Base-by-base conservation (phyloP, 257 asterid species). In the Perilla frutescens region DNA sequence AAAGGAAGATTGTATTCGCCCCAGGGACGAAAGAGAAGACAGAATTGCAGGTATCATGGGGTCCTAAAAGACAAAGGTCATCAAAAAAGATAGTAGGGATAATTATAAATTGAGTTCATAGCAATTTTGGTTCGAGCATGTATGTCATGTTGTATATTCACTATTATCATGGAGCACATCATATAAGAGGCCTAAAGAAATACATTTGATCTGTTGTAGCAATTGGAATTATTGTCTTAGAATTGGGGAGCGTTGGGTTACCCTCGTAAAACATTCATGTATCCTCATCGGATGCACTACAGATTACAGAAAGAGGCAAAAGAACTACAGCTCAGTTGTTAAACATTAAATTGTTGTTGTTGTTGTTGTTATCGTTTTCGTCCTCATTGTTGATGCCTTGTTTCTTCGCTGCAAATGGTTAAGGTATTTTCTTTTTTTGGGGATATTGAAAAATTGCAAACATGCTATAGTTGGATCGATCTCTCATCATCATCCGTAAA, bases 1-100 rank as follows among this genome's bases (percentile, higher is more conserved):
- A 82, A 83, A 82, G 80, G 82, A 89, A 86, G 86, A 69, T 73
- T 7, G 37, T 78, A 12, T 78, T 81, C 76, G 62, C 76, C 32
- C 53, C 58, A 49, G 78, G 54, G 66, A 76, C 73, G 11, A 84
- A 74, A 26, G 61, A 45, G 47, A 83, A 74, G 45, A 6, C 29
- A 12, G 74, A 26, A 2, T 45, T 84, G 61, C 74, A 71, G 54
- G 29, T 87, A 20, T 74, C 86, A 29, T 89, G 96, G 98, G 97
- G 96, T 59, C 80, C 68, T 14, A 93, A 87, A 76, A 76, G 91
- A 78, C 93, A 55, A 76, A 84, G 98, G 86, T 79, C 97, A 43
- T 68, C 88, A 10, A 84, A 83, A 54, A 61, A 79, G 77, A 66
- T 51, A 60, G 75, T 80, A 32, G 68, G 83, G 39, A 70, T 76